Conservation (phyloP, 345 rosid genomes). For the Balakata baccata region DNA sequence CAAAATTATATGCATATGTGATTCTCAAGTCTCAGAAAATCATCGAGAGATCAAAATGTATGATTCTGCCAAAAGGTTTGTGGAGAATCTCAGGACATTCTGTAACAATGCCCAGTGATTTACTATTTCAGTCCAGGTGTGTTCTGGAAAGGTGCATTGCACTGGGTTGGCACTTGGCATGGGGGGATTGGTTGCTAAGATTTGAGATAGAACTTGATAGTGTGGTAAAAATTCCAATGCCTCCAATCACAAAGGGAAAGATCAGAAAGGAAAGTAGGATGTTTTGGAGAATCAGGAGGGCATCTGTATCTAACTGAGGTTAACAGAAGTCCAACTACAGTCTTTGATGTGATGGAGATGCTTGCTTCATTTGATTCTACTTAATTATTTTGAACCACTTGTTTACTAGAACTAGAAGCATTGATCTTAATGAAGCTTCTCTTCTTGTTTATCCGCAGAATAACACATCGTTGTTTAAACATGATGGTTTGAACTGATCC, state of each 20-base stretch:
- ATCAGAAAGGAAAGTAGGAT: conserved; percentile 21
- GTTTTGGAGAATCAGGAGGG: conserved; percentile 35
- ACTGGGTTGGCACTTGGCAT: conserved; percentile 33
- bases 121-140: conserved; percentile 21
- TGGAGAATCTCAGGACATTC: conserved; percentile 24
- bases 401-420: too few species aligned
- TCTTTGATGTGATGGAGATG: not conserved
- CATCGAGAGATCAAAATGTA: conserved; percentile 16
- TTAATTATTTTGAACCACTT: too few species aligned
- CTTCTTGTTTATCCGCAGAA: too few species aligned
- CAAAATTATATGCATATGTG: conserved; percentile 26
- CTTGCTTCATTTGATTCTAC: not conserved
- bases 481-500: too few species aligned
- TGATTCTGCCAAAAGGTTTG: conserved; percentile 11
- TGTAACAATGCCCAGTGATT: not conserved
- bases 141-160: conserved; percentile 27
- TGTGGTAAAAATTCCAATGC: conserved; percentile 25
- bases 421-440: not conserved
- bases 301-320: conserved; percentile 28
- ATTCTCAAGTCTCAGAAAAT: not conserved
- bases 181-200: conserved; percentile 5
- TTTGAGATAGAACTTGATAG: conserved; percentile 18
- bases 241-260: conserved; percentile 14
- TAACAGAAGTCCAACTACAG: not conserved
- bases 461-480: too few species aligned